Evolutionary conservation across 257 asterid species (phyloP), one percentile per base, ranked within the genome.

Genomic region (Handroanthus guayacan): DNA sequence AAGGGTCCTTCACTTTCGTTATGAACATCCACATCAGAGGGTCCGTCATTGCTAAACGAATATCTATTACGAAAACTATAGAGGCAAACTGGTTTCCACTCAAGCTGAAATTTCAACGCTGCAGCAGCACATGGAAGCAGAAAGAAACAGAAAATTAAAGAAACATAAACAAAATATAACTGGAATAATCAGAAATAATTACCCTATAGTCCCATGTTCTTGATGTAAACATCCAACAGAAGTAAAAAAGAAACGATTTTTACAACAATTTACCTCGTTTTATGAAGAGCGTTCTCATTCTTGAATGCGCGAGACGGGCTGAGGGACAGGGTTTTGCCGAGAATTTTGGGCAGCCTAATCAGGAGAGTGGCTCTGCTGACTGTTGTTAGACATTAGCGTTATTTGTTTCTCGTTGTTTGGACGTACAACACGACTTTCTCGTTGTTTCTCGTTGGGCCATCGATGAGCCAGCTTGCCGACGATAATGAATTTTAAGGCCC

Each of bases 101-200:
- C 84, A 75, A 74, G 62, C 78, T 41, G 84, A 69, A 44, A 71
- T 63, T 56, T 79, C 72, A 90, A 71, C 37, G 89, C 92, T 87
- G 89, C 79, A 82, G 77, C 85, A 84, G 72, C 74, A 74, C 77
- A 75, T 65, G 20, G 63, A 74, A 77, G 77, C 37, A 81, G 64
- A 65, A 70, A 62, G 20, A 71, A 34, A 61, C 38, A 70, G 66
- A 65, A 52, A 57, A 14, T 48, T 38, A 55, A 67, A 61, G 8
- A 34, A 36, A 57, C 55, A 4, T 8, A 0, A 17, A 50, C 18
- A 9, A 25, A 17, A 36, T 5, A 17, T 12, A 64, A 6, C 68
- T 47, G 72, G 48, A 70, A 6, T 68, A 37, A 61, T 17, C 14
- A 66, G 5, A 43, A n/a, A 64, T 41, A 63, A 17, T 25, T n/a